These are phyloP conservation scores for Elymus sibiricus DNA, from an alignment of 176 grass and related monocot genomes.

Conservation along the genomic window DNA sequence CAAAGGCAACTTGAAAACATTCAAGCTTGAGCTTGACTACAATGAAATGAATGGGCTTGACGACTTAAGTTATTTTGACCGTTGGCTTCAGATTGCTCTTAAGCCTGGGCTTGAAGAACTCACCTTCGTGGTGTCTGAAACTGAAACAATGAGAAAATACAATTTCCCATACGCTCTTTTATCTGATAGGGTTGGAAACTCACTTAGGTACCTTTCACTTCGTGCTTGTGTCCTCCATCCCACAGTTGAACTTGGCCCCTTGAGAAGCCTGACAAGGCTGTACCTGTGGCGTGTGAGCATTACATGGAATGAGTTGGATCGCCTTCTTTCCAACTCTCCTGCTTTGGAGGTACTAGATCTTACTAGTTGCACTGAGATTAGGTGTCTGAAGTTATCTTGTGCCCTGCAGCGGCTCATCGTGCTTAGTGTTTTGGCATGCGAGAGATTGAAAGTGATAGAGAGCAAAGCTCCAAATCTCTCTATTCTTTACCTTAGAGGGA, in stretches of 20 bases:
- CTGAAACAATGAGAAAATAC: not conserved
- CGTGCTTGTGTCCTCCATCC: not conserved
- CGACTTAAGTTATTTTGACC: not conserved
- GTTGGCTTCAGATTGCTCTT: not conserved
- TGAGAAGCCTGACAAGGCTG: conserved; percentile 17
- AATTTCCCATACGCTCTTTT: conserved; percentile 14
- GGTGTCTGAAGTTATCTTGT: not conserved
- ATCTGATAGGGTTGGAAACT: not conserved
- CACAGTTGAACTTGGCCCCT: not conserved
- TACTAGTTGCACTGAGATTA: not conserved
- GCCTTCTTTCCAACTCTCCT: conserved; percentile 1
- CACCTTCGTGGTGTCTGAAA: not conserved
- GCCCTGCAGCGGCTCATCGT: not conserved
- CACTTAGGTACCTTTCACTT: not conserved
- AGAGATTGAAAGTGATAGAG: conserved; percentile 6
- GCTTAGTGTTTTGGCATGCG: not conserved
- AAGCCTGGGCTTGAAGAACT: conserved; percentile 25
- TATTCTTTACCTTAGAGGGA: not conserved
- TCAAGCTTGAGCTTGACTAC: not conserved
- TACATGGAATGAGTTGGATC: not conserved
- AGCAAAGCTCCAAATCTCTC: conserved; percentile 15
- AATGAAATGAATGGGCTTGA: not conserved
- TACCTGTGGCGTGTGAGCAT: not conserved
- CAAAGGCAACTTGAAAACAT: not conserved
- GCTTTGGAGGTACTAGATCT: not conserved